A percentile compares a stretch with the other conserved stretches of the same genome.
Conservation (phyloP, 2,329 filamentous ascomycete genomes). For the Paramyrothecium roridum region DNA sequence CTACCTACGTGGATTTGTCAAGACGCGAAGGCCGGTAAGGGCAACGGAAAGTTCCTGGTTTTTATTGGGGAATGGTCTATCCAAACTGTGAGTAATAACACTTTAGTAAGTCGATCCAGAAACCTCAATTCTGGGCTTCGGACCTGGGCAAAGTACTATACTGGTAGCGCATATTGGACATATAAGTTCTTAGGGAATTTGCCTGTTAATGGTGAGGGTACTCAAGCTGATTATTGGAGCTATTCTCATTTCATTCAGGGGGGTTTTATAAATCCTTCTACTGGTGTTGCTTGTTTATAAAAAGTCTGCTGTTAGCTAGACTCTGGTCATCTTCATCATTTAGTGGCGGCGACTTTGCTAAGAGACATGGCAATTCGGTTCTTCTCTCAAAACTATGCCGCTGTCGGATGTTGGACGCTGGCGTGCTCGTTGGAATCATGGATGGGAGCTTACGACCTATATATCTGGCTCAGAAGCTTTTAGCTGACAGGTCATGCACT, state of each 20-base stretch:
- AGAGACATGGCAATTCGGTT: no score
- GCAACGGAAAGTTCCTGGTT: conserved; percentile 5
- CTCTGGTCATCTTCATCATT: no score
- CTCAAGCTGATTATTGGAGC: conserved; percentile 9
- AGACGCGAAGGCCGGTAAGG: not conserved
- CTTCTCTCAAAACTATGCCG: no score
- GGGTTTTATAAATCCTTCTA: not conserved
- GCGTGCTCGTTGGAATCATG: no score
- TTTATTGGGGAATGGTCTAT: conserved; percentile 10
- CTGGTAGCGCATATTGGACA: conserved; percentile 7
- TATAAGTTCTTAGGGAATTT: conserved; percentile 2
- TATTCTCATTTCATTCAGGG: conserved; percentile 5
- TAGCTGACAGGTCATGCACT: no score
- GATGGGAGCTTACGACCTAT: no score
- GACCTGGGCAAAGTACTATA: conserved; percentile 1
- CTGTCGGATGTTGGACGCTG: no score
- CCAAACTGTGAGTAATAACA: conserved; percentile 4
- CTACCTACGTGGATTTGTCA: conserved; percentile 1
- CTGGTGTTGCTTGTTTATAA: not conserved
- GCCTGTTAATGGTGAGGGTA: conserved; percentile 5
- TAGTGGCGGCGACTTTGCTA: no score
- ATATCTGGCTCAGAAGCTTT: no score
- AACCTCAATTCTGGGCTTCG: conserved; percentile 4
- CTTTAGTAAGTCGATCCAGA: not conserved
- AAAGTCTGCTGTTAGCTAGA: no score